phyloP scores from a whole-genome alignment of 805 yeast species.

The Saturnispora quitensis region DNA sequence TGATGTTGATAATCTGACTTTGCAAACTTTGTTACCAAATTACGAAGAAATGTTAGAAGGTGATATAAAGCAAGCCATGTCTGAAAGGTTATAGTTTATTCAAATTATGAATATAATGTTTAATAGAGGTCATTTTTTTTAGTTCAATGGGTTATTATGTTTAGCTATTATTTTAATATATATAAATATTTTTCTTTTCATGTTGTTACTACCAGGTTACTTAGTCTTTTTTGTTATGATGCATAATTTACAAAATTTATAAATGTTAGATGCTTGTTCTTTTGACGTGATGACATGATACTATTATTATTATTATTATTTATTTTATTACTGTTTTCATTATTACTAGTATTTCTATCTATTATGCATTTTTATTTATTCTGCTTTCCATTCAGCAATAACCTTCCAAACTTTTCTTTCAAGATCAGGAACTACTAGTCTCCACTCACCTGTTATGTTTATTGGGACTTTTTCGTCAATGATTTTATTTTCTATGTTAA shows the following conservation, averaged over 20 bases:
- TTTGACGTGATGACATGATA: background rate
- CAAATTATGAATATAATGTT: background rate
- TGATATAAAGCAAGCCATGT: constrained; percentile 14
- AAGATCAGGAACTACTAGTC: constrained; percentile 73
- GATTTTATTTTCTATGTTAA: constrained; percentile 40
- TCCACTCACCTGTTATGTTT: constrained; percentile 72
- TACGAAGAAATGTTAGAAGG: constrained; percentile 13
- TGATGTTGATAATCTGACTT: constrained; percentile 21
- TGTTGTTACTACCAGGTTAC: background rate
- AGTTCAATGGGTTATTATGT: background rate
- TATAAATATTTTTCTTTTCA: background rate
- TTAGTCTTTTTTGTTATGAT: background rate
- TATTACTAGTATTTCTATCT: background rate
- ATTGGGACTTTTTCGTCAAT: constrained; percentile 56
- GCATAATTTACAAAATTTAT: background rate
- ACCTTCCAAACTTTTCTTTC: constrained; percentile 76
- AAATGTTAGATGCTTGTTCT: background rate
- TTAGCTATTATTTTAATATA: background rate
- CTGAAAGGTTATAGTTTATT: constrained; percentile 7
- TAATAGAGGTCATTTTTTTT: constrained; percentile 1
- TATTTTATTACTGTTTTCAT: background rate
- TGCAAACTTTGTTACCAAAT: constrained; percentile 20
- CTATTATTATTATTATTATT: constrained; percentile 1
- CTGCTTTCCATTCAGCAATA: constrained; percentile 74
- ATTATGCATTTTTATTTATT: constrained; percentile 2